Base-by-base conservation (phyloP, 2,329 filamentous ascomycete species). In the Diaporthe caulivora region DNA sequence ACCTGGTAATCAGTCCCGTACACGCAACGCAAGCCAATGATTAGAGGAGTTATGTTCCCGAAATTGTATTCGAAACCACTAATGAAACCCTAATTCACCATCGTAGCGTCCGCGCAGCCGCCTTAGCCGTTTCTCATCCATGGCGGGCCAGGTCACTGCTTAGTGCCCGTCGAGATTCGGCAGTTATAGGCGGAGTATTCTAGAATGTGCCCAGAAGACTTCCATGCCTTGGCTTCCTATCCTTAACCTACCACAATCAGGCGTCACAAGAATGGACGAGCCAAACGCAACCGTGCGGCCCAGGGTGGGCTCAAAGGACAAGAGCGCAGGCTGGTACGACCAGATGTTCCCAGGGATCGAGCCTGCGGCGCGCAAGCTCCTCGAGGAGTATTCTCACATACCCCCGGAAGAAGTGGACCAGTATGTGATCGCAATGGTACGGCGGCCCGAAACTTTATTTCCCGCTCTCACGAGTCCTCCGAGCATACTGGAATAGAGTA, bases 301-400 rank as follows among this genome's bases (percentile, higher is more conserved):
- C 53, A 47, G 17, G 5, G 26, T 68, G 17, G 62, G 62, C 60
- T 42, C 60, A 3, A 68, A 49, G 29, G 70, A 72, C 31, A 68
- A 58, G 62, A 68, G 40, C 18, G 70, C 69, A n/a, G 70, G 60
- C 8, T 72, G 70, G 70, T 72, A 72, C 62, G 60, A 69, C 26
- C 67, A 58, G 42, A 13, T 24, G 3, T 69, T 58, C 42, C 51
- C 21, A 0, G 70, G 70, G 5, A 49, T 70, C 8, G 42, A 67
- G 21, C 21, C 51, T 17, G 62, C 76, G 60, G 76, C 74, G 1
- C 76, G 72, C 72, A 29, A 69, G 49, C 75, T 80, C 24, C 75
- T 80, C 31, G 58, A 78, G 53, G 54, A 65, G 0, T 80, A 80
- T 73, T 76, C 76, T 70, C 42, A 72, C 7, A 76, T 79, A 9